Evolutionary conservation across 371 early-diverging fungal species (phyloP), one percentile per base, ranked within the genome.

Genomic region (Ecytonucleospora hepatopenaei): DNA sequence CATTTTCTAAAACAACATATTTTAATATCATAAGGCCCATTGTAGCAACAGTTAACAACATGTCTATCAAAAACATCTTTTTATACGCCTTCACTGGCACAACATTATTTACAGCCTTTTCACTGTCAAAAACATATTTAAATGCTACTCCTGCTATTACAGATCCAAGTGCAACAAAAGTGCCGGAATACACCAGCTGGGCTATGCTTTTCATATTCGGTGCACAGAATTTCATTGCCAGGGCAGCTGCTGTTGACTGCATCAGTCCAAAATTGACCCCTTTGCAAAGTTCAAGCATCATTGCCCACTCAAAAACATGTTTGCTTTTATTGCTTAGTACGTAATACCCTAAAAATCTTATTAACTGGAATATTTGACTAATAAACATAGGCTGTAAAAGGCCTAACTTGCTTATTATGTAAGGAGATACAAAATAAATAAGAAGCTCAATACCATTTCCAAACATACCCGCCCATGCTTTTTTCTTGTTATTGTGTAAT

Each of bases 231-330:
- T 60, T 70, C 12, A 40, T 62, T 8, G 78, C 80, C n/a, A 81
- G 48, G n/a, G 77, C 71, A 23, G 77, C 79, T 12, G 73, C 82
- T 16, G 71, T 67, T 1, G 65, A 59, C 53, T 80, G 80, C 0
- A 79, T 75, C 0, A 81, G 66, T 30, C 79, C 77, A 69, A 78
- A 81, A 53, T 76, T 78, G 19, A 78, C 56, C 26, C 82, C 82
- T 58, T 81, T 81, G 19, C 80, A 32, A 1, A 77, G 30, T 63
- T 81, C 82, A 28, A 81, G 48, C 1, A 68, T 0, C 56, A 80
- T 78, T 16, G 35, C 31, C n/a, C 54, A 59, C 19, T 57, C 65
- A 61, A 75, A 80, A 8, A 61, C 53, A 67, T 77, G 48, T 2
- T 46, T 24, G 35, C 28, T 55, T 2, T 67, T 33, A 47, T 16